Evolutionary conservation across 352 stramenopile species (phyloP).

Genomic region (Pythium coloratum): DNA sequence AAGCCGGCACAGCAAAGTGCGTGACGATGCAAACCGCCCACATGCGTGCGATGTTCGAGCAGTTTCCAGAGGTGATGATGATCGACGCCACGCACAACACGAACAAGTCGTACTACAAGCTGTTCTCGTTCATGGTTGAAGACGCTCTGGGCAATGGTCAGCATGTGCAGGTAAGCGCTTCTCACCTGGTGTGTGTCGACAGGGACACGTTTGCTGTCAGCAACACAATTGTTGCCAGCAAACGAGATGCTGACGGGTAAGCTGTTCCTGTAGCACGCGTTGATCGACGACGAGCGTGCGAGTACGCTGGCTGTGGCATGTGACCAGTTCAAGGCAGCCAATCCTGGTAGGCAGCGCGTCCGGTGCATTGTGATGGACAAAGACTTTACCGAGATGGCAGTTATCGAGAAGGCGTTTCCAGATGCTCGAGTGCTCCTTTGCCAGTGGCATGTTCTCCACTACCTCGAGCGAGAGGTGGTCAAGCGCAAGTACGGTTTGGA

Average conservation of each 20-base stretch:
- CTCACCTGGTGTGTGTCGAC: not conserved
- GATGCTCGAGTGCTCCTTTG: not conserved
- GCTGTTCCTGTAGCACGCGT: not conserved
- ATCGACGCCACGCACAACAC: not conserved
- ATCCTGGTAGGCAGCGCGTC: not conserved
- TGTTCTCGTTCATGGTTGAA: not conserved
- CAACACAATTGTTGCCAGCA: not conserved
- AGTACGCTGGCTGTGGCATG: not conserved
- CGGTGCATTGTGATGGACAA: slow-evolving; percentile 1
- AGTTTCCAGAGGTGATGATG: not conserved
- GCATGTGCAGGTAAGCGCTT: not conserved
- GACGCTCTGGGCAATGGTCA: not conserved
- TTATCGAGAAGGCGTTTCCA: slow-evolving; percentile 2
- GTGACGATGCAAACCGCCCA: not conserved
- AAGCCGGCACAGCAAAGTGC: not conserved
- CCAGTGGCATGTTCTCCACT: slow-evolving; percentile 1
- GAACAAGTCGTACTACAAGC: not conserved
- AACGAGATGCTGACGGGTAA: not conserved
- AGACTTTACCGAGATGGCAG: slow-evolving; percentile 8
- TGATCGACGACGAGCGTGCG: not conserved
- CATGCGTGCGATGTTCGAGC: not conserved
- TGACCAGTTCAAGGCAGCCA: not conserved
- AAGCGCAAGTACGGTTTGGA: slow-evolving; percentile 7
- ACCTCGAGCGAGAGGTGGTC: not conserved
- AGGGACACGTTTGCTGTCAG: not conserved